A percentile compares a stretch with the other conserved stretches of the same genome.
Evolutionary conservation across 768 basidiomycete genomes (phyloP).

Genomic region (Xerocomus brunneocitrinus): DNA sequence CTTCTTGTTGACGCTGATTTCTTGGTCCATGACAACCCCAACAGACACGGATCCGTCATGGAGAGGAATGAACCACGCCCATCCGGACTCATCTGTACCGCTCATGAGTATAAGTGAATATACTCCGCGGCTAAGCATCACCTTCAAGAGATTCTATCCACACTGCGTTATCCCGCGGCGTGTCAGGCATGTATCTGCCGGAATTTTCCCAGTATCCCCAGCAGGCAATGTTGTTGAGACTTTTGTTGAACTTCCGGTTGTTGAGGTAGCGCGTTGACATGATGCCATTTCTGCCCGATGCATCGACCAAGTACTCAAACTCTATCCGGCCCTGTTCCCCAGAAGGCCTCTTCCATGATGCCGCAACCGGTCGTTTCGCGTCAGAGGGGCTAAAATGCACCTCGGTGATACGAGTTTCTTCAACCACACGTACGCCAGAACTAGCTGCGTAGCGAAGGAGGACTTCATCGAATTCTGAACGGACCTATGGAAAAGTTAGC

Average conservation of each 20-base stretch:
- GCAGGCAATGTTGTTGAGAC: background rate
- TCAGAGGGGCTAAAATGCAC: background rate
- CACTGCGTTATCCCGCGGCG: background rate
- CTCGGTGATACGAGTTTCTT: background rate
- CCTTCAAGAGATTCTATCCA: background rate
- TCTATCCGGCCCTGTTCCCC: background rate
- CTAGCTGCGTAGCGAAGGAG: background rate
- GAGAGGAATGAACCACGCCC: background rate
- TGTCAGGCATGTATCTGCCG: background rate
- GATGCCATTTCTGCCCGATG: background rate
- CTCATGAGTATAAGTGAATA: background rate
- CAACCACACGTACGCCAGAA: background rate
- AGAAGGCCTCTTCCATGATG: background rate
- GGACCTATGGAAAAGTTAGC: background rate
- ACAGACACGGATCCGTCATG: background rate
- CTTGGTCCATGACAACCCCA: slow-evolving; percentile 1
- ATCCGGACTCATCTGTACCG: background rate
- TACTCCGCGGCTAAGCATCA: background rate
- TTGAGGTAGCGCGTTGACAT: background rate
- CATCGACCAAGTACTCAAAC: background rate
- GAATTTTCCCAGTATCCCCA: background rate
- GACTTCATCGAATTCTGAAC: slow-evolving; percentile 1
- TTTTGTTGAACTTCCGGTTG: slow-evolving; percentile 1
- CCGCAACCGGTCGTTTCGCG: background rate
- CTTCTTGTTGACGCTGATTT: background rate